Base-by-base conservation (phyloP, 2,329 filamentous ascomycete genomes). In the Neonectria ditissima region DNA sequence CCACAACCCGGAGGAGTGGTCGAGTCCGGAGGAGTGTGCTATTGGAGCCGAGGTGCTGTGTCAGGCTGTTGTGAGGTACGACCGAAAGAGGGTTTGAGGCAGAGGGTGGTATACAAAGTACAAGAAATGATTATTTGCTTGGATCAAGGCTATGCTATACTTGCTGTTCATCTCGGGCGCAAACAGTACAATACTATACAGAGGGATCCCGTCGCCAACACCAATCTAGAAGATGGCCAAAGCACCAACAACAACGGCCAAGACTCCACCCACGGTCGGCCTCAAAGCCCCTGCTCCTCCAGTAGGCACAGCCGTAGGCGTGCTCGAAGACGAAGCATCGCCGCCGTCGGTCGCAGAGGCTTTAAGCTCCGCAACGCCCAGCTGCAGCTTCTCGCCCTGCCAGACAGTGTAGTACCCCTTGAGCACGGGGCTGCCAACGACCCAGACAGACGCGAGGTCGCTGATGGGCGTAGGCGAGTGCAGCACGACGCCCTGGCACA, bases 391-490 rank as follows among this genome's bases (percentile, higher is more conserved):
- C 16, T 67, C 55, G 0, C 71, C 74, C 62, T 80, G 73, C 77
- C 76, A 79, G 0, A 75, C 74, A 1, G 77, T 80, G 57, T 79
- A 79, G 56, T 78, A 79, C 13, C 71, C 65, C 70, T 78, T 75
- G 24, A 80, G 58, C 16, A 77, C 63, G 4, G 77, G 75, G 1
- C 70, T 74, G 0, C 78, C 78, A 9, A 77, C 48, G 7, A 79
- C 59, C 77, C 78, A 80, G 2, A 72, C 64, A 0, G 68, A 65
- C 0, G 68, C 69, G 0, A 62, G 44, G 0, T 68, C 57, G 3
- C 69, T 67, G 2, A 71, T 53, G 1, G 55, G 52, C 16, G 66
- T 47, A 0, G 51, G 45, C 4, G 75, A 70, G 65, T 67, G 59
- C 24, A 69, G 67, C 44, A 79, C 76, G 2, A 79, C 67, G 8